Evolutionary conservation across 495 filamentous ascomycete species (phyloP).

Genomic region (Penicillium ucsense): DNA sequence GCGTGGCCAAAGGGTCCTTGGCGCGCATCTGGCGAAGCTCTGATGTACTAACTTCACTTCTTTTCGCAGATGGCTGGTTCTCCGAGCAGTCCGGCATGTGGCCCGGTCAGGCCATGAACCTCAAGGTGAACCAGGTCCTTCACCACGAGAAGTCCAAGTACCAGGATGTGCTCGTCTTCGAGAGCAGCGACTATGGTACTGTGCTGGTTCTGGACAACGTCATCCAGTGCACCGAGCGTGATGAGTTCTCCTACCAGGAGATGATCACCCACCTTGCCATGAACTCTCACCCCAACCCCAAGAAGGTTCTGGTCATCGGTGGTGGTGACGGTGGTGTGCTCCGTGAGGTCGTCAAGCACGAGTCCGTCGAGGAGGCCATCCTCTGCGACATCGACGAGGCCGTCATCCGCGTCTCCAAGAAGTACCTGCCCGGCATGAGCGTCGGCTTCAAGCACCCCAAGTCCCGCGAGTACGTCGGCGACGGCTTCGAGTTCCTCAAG

Average conservation of each 20-base stretch:
- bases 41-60: background rate
- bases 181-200: constrained; percentile 91
- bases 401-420: constrained; percentile 96
- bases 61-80: constrained; percentile 89
- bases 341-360: constrained; percentile 97
- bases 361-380: constrained; percentile 80
- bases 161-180: constrained; percentile 96
- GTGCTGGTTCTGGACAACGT: constrained; percentile 98
- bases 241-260: constrained; percentile 99
- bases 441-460: constrained; percentile 89
- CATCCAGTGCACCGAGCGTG: constrained; percentile 95
- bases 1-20: no score
- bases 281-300: constrained; percentile 95
- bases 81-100: constrained; percentile 96
- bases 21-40: no score
- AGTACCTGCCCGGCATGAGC: constrained; percentile 93
- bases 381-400: constrained; percentile 99
- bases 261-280: constrained; percentile 99
- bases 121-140: constrained; percentile 93
- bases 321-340: constrained; percentile 96
- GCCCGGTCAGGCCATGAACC: constrained; percentile 98
- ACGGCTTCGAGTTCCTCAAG: constrained; percentile 96
- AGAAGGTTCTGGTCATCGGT: constrained; percentile 96
- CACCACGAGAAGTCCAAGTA: constrained; percentile 99
- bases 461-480: constrained; percentile 81